Conservation (phyloP, 1,284 basidiomycete species). For the Erythrobasidium hasegawianum region DNA sequence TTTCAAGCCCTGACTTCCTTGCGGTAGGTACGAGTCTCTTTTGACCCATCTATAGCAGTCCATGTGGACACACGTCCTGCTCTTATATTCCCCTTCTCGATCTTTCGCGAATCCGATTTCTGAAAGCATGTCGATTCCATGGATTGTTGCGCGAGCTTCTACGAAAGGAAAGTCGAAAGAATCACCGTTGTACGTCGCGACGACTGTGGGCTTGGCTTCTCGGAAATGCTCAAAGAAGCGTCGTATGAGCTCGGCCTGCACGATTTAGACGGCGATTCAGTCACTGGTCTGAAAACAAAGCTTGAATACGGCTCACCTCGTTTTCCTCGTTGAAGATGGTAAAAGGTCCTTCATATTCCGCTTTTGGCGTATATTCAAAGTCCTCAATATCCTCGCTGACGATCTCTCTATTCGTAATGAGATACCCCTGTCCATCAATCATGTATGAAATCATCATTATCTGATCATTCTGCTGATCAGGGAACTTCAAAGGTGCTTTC, state of each 20-base stretch:
- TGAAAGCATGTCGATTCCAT: slow-evolving; percentile 93
- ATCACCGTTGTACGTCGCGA: slow-evolving; percentile 99
- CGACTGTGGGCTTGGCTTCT: slow-evolving; percentile 89
- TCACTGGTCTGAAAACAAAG: no score
- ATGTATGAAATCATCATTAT: slow-evolving; percentile 99
- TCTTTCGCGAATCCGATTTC: slow-evolving; percentile 93
- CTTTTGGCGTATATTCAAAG: slow-evolving; percentile 98
- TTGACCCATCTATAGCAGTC: slow-evolving; percentile 99
- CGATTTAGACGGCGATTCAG: no score
- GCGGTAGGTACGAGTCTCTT: slow-evolving; percentile 97
- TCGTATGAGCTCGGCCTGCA: slow-evolving; percentile 62
- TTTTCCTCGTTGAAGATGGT: slow-evolving; percentile 91
- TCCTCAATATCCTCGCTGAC: slow-evolving; percentile 97
- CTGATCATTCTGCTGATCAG: slow-evolving; percentile 90
- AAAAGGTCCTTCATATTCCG: slow-evolving; percentile 96
- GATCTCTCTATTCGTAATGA: slow-evolving; percentile 97
- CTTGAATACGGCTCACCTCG: slow-evolving; percentile 58
- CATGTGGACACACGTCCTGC: slow-evolving; percentile 91
- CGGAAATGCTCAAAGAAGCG: slow-evolving; percentile 93
- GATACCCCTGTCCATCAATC: slow-evolving; percentile 84
- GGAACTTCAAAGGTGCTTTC: slow-evolving; percentile 97
- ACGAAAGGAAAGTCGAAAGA: slow-evolving; percentile 99
- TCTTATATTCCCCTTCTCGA: slow-evolving; percentile 92
- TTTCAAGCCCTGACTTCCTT: slow-evolving; percentile 97
- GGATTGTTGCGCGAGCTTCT: slow-evolving; percentile 75